Percentiles rank a stretch among this genome's conserved stretches.
These are phyloP conservation scores for Ciborinia camelliae DNA, from an alignment of 2,329 filamentous ascomycete species.

Conservation along the genomic window DNA sequence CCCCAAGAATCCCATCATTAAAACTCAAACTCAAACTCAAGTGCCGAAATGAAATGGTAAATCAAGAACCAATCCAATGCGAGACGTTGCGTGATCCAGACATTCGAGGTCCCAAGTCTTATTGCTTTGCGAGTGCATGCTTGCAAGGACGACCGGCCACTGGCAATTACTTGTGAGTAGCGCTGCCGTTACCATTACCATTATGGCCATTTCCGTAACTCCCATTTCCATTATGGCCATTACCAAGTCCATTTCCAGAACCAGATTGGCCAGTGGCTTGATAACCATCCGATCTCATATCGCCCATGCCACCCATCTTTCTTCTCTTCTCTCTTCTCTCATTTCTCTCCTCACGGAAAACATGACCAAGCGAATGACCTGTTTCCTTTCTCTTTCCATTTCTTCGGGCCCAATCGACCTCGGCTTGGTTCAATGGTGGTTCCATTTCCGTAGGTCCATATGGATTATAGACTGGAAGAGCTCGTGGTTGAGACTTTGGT, in stretches of 20 bases:
- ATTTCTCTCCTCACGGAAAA: slow-evolving; percentile 18
- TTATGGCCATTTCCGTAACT: slow-evolving; percentile 4
- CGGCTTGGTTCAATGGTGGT: slow-evolving; percentile 41
- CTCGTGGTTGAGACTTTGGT: slow-evolving; percentile 60
- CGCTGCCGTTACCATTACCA: slow-evolving; percentile 5
- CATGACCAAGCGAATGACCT: slow-evolving; percentile 11
- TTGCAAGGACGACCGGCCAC: too few species aligned
- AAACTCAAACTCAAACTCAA: too few species aligned
- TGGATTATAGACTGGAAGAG: slow-evolving; percentile 58
- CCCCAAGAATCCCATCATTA: too few species aligned
- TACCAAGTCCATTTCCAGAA: slow-evolving; percentile 6
- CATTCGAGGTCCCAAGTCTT: background rate
- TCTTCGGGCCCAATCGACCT: slow-evolving; percentile 24
- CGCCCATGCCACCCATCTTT: background rate
- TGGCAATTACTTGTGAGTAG: background rate
- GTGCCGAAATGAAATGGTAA: too few species aligned
- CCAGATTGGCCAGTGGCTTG: background rate
- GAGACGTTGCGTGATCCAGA: too few species aligned
- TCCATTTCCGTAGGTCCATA: slow-evolving; percentile 34
- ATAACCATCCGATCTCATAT: background rate
- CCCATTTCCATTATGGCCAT: background rate
- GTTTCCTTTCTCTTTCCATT: slow-evolving; percentile 7
- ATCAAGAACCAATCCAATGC: too few species aligned
- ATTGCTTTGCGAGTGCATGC: background rate
- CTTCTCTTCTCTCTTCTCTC: slow-evolving; percentile 21